Percentiles rank a stretch among this genome's conserved stretches.
Conservation (phyloP, 2,329 filamentous ascomycete species). For the Alternaria postmessia region DNA sequence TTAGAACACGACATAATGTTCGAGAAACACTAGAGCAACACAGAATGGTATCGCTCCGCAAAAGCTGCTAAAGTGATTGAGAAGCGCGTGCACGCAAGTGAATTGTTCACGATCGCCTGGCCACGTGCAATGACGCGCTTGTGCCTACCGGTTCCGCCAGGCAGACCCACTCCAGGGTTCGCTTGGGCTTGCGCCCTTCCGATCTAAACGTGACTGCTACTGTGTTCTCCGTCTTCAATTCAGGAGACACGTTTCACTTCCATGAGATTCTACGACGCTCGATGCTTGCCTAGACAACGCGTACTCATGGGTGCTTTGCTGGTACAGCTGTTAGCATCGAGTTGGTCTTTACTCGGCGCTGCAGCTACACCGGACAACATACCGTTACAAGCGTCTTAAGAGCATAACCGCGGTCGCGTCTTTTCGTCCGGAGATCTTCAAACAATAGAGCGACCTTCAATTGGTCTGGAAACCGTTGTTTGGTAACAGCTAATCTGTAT, state of each 20-base stretch:
- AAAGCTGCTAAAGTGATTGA: constrained; percentile 11
- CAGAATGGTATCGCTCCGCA: not conserved
- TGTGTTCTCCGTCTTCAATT: constrained; percentile 25
- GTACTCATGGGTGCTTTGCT: constrained; percentile 37
- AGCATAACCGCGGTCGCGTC: constrained; percentile 2
- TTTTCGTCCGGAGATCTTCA: constrained; percentile 4
- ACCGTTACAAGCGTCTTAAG: constrained; percentile 19
- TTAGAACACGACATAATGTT: constrained; percentile 8
- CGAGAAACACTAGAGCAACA: not conserved
- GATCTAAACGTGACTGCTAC: constrained; percentile 22
- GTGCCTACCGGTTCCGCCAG: constrained; percentile 15
- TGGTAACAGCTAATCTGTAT: not conserved
- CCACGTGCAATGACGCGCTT: constrained; percentile 29
- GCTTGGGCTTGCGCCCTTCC: constrained; percentile 38
- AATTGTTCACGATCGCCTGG: constrained; percentile 26
- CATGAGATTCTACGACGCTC: constrained; percentile 42
- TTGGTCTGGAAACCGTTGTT: constrained; percentile 2
- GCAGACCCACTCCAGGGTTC: constrained; percentile 15
- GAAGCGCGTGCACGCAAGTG: constrained; percentile 24
- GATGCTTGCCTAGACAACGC: constrained; percentile 24
- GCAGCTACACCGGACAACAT: constrained; percentile 23
- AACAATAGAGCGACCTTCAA: constrained; percentile 2
- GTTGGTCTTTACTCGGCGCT: constrained; percentile 31
- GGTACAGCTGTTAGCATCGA: constrained; percentile 30
- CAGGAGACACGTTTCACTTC: constrained; percentile 44